Percentiles rank a stretch among this genome's conserved stretches.
Evolutionary conservation across 177 flowering plant genomes (phyloP).

Genomic region (Vitis hybrid): DNA sequence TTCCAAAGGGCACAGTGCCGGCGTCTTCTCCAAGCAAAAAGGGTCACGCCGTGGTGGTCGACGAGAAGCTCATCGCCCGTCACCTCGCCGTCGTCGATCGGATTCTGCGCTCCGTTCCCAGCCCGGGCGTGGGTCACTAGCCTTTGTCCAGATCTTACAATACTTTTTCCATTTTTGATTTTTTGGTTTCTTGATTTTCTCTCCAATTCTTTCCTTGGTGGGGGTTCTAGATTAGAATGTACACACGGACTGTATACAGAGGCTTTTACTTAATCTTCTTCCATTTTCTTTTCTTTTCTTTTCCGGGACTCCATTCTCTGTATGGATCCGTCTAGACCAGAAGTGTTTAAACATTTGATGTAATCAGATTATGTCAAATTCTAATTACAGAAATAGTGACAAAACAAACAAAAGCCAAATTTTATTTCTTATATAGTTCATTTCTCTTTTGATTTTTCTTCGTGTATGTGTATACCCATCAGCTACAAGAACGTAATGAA

Average conservation of each 20-base stretch:
- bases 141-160: not conserved
- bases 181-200: not conserved
- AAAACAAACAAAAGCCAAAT: no score
- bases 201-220: not conserved
- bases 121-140: conserved; percentile 52
- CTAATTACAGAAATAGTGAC: no score
- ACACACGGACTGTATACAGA: not conserved
- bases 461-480: not conserved
- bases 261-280: not conserved
- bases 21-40: conserved; percentile 46
- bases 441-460: not conserved
- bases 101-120: conserved; percentile 46
- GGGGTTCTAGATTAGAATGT: not conserved
- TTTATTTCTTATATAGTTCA: not conserved
- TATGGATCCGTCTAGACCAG: no score
- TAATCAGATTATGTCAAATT: no score
- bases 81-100: conserved; percentile 40
- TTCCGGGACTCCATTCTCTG: no score
- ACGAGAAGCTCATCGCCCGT: conserved; percentile 36
- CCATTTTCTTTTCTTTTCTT: not conserved
- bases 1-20: conserved; percentile 40
- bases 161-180: not conserved
- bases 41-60: conserved; percentile 27
- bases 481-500: no score
- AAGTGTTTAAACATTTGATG: no score